phyloP scores from a whole-genome alignment of 2,329 filamentous ascomycete genomes.

The Whalleya microplaca region DNA sequence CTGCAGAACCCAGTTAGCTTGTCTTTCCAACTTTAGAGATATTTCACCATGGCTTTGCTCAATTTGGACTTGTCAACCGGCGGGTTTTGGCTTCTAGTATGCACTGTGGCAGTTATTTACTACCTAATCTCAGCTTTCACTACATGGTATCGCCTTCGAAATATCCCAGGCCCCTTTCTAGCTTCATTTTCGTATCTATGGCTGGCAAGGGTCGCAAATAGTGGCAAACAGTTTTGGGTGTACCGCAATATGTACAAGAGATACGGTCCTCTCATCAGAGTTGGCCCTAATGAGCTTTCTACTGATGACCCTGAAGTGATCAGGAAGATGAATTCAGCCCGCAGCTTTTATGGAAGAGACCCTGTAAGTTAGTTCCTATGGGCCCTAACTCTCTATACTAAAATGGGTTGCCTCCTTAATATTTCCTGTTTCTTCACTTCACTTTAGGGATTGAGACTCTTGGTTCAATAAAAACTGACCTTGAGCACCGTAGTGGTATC shows the following conservation, averaged over 20 bases:
- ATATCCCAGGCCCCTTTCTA: conserved; percentile 26
- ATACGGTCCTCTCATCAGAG: conserved; percentile 37
- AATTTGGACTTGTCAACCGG: conserved; percentile 8
- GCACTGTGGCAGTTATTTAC: conserved; percentile 7
- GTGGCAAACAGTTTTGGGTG: conserved; percentile 27
- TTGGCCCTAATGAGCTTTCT: conserved; percentile 43
- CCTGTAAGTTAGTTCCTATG: conserved; percentile 5
- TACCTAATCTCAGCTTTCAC: conserved; percentile 24
- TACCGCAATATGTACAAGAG: conserved; percentile 26
- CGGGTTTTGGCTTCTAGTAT: conserved; percentile 1
- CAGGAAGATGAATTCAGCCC: conserved; percentile 3
- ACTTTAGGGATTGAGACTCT: too few relatives aligned
- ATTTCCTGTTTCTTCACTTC: not conserved
- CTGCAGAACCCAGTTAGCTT: not conserved
- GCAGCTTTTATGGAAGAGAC: conserved; percentile 41
- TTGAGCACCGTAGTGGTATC: conserved; percentile 17
- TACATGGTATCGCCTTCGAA: conserved; percentile 26
- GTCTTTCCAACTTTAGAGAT: not conserved
- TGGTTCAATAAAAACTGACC: not conserved
- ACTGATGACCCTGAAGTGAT: conserved; percentile 27
- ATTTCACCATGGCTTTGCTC: conserved; percentile 5
- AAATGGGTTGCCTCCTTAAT: not conserved
- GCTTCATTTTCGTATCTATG: conserved; percentile 41
- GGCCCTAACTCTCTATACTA: too few relatives aligned
- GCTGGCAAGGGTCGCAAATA: conserved; percentile 29